phyloP scores from a whole-genome alignment of 495 filamentous ascomycete genomes.

The Cercophora samala region DNA sequence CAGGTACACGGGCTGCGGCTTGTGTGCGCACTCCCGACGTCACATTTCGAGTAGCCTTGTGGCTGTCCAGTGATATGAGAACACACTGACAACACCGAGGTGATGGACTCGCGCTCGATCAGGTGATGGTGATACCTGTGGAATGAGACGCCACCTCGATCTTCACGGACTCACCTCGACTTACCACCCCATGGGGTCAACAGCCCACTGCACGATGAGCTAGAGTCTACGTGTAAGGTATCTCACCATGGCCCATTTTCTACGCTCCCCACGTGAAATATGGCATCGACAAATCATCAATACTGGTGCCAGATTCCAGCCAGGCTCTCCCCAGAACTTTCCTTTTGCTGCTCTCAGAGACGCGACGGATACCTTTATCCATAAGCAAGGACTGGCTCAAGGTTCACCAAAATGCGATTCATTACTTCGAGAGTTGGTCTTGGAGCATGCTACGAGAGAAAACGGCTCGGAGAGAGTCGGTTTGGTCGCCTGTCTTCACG shows the following conservation, averaged over 20 bases:
- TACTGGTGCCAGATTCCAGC: conserved; percentile 8
- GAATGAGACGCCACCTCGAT: neutral
- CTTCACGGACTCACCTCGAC: neutral
- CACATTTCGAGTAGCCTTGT: neutral
- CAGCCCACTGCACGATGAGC: neutral
- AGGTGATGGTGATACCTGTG: neutral
- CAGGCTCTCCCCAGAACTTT: conserved; percentile 1
- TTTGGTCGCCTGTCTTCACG: conserved; percentile 19
- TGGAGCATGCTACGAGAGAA: conserved; percentile 13
- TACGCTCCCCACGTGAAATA: conserved; percentile 2
- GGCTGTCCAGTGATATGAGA: neutral
- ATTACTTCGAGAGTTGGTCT: conserved; percentile 14
- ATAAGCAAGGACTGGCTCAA: conserved; percentile 8
- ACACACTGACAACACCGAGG: neutral
- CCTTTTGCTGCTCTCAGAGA: conserved; percentile 5
- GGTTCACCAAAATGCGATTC: conserved; percentile 14
- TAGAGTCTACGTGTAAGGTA: neutral
- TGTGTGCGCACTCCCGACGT: neutral
- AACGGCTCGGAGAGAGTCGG: conserved; percentile 17
- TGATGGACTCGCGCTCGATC: neutral
- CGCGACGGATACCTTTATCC: conserved; percentile 15
- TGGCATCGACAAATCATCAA: conserved; percentile 17
- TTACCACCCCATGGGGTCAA: neutral
- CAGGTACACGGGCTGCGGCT: neutral
- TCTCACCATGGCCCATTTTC: conserved; percentile 11